Percentiles rank a stretch among this genome's conserved stretches.
phyloP scores from a whole-genome alignment of 805 yeast species.

The Sugiyamaella boreocaroliniensis region DNA sequence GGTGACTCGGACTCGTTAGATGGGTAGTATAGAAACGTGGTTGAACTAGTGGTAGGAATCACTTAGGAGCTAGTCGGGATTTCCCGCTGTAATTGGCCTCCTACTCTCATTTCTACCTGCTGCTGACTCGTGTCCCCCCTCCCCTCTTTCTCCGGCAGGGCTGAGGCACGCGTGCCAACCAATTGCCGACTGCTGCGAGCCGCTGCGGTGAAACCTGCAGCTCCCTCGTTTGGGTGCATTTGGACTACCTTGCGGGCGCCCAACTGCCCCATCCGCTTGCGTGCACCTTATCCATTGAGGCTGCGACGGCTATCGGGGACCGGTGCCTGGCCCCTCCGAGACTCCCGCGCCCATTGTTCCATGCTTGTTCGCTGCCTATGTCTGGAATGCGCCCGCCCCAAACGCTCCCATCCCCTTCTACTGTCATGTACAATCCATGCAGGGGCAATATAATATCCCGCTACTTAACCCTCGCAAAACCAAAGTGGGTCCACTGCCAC shows the following conservation, averaged over 20 bases:
- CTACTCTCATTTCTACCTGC: too few relatives aligned
- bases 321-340: background rate
- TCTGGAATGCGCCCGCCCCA: background rate
- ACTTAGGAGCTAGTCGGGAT: too few relatives aligned
- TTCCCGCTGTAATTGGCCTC: too few relatives aligned
- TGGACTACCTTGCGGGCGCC: background rate
- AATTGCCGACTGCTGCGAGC: background rate
- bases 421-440: background rate
- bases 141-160: too few relatives aligned
- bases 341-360: background rate
- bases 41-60: too few relatives aligned
- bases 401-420: background rate
- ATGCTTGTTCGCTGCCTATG: background rate
- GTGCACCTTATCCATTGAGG: too few relatives aligned
- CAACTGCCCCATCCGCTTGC: background rate
- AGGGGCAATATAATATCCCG: background rate
- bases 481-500: too few relatives aligned
- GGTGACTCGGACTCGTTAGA: too few relatives aligned
- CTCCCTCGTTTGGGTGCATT: background rate
- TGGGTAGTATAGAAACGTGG: too few relatives aligned
- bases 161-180: background rate
- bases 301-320: too few relatives aligned
- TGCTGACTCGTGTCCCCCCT: too few relatives aligned
- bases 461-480: slow-evolving; percentile 1
- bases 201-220: background rate